Percentiles rank a stretch among this genome's conserved stretches.
phyloP scores from a whole-genome alignment of 208 protist genomes.

The Trypanosoma cruzi region DNA sequence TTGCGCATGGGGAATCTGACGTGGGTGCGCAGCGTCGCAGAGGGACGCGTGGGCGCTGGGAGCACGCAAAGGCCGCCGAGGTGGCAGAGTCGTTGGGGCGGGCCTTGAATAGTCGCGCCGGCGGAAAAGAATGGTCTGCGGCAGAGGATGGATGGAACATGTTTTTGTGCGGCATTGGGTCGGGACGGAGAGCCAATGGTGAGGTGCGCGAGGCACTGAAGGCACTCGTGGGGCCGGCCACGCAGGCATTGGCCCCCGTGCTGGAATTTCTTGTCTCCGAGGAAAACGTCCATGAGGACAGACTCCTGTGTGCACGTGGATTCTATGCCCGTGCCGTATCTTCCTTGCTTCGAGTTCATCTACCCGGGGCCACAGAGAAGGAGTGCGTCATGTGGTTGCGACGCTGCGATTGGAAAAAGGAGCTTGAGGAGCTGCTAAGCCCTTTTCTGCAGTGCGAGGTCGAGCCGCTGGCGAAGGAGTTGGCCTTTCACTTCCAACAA shows the following conservation, averaged over 20 bases:
- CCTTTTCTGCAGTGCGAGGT: conserved; percentile 39
- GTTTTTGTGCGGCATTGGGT: conserved; percentile 9
- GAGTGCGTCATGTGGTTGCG: conserved; percentile 16
- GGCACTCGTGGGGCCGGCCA: background rate
- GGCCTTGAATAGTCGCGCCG: background rate
- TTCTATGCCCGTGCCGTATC: conserved; percentile 29
- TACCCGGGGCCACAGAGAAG: background rate
- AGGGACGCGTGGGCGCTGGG: background rate
- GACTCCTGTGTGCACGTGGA: background rate
- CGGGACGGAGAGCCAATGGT: background rate
- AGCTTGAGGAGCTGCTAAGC: conserved; percentile 29
- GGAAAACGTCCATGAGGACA: background rate
- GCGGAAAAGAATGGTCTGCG: conserved; percentile 3
- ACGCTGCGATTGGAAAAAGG: conserved; percentile 11
- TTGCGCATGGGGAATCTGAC: conserved; percentile 4
- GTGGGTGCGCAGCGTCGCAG: background rate
- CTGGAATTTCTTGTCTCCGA: conserved; percentile 14
- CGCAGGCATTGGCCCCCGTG: conserved; percentile 14
- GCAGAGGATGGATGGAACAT: conserved; percentile 19
- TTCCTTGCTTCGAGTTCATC: conserved; percentile 8
- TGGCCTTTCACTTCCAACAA: conserved; percentile 67
- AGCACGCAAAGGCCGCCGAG: background rate
- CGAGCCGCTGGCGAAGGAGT: conserved; percentile 52
- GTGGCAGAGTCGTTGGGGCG: background rate
- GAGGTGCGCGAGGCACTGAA: background rate